Evolutionary conservation across 1,284 basidiomycete species (phyloP).

Genomic region (Rhodotorula sp.): DNA sequence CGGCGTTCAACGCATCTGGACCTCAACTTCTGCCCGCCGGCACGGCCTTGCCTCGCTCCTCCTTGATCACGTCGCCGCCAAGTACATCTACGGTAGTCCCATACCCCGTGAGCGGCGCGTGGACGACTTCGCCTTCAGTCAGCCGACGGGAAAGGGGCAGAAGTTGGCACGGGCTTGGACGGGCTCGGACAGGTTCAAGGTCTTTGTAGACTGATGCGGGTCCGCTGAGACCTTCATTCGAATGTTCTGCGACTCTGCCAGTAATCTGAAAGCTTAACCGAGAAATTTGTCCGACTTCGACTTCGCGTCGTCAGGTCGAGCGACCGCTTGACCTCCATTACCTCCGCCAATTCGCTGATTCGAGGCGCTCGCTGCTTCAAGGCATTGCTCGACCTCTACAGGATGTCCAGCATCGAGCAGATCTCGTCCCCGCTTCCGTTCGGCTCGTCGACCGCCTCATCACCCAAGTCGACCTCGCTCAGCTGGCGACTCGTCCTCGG

Average conservation of each 20-base stretch:
- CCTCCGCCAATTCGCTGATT: background rate
- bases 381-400: background rate
- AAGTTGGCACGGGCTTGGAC: constrained; percentile 50
- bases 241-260: background rate
- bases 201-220: constrained; percentile 35
- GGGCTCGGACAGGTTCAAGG: constrained; percentile 30
- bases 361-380: background rate
- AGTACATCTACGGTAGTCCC: constrained; percentile 51
- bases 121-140: constrained; percentile 52
- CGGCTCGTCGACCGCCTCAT: background rate
- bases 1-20: constrained; percentile 54
- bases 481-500: background rate
- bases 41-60: constrained; percentile 46
- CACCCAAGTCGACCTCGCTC: background rate
- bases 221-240: background rate
- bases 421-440: background rate
- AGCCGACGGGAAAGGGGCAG: constrained; percentile 52
- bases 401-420: background rate
- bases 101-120: constrained; percentile 42
- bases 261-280: background rate
- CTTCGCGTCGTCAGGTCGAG: background rate
- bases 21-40: constrained; percentile 48
- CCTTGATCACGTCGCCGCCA: constrained; percentile 47
- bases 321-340: background rate
- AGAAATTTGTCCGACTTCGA: background rate